phyloP scores from a whole-genome alignment of 1,284 basidiomycete genomes.

The Golubevia pallescens region DNA sequence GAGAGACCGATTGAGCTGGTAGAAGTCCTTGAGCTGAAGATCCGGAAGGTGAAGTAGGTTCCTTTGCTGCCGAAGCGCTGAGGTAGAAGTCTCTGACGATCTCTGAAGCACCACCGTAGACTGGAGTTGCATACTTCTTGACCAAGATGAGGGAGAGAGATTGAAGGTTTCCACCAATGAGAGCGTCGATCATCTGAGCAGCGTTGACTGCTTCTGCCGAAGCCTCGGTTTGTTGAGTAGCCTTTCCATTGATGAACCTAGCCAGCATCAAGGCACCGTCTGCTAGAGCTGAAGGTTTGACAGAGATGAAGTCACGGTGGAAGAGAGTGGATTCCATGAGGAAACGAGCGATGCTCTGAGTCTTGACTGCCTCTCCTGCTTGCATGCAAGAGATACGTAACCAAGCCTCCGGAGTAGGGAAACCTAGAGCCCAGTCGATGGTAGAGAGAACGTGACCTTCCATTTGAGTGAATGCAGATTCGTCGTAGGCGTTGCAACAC shows the following conservation, averaged over 20 bases:
- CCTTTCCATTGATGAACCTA: conserved; percentile 35
- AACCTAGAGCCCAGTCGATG: conserved; percentile 94
- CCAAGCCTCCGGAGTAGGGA: conserved; percentile 97
- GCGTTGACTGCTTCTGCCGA: conserved; percentile 5
- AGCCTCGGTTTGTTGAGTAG: background rate
- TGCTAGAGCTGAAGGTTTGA: conserved; percentile 47
- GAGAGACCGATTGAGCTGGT: conserved; percentile 26
- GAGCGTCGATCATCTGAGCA: conserved; percentile 47
- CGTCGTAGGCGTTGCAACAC: conserved; percentile 93
- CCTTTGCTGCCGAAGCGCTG: conserved; percentile 15
- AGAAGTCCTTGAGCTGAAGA: conserved; percentile 23
- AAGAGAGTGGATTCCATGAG: conserved; percentile 56
- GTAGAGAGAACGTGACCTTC: conserved; percentile 93
- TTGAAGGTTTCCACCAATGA: conserved; percentile 37
- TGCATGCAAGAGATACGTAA: conserved; percentile 71
- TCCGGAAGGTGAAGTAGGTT: conserved; percentile 17
- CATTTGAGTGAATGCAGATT: conserved; percentile 79
- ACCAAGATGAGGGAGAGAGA: conserved; percentile 54
- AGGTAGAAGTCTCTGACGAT: conserved; percentile 55
- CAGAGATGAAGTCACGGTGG: conserved; percentile 54
- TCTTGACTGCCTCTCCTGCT: conserved; percentile 28
- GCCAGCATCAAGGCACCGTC: conserved; percentile 50
- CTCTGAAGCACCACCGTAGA: conserved; percentile 46
- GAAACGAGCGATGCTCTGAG: conserved; percentile 58
- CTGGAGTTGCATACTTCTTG: conserved; percentile 58